Evolutionary conservation across 306 rosid genomes (phyloP).

Genomic region (Quercus engelmannii): DNA sequence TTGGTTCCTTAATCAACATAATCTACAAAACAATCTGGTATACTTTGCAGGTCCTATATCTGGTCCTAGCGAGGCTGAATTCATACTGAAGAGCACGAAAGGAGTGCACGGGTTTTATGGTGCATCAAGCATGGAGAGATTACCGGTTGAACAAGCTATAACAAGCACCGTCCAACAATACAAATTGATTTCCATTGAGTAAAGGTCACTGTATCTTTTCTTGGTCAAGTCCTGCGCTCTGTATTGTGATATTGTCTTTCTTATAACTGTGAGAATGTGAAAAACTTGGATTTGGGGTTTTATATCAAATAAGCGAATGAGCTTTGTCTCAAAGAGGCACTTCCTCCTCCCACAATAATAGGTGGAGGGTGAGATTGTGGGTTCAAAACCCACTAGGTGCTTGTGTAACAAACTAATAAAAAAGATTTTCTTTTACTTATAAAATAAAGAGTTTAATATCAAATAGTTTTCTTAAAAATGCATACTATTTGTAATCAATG

Average conservation of each 20-base stretch:
- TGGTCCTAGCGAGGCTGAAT: slow-evolving; percentile 83
- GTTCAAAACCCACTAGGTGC: too few species aligned
- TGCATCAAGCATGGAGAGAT: slow-evolving; percentile 93
- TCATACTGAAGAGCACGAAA: slow-evolving; percentile 70
- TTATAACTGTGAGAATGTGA: slow-evolving; percentile 2
- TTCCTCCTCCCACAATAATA: too few species aligned
- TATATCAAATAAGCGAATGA: background rate
- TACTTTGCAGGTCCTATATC: slow-evolving; percentile 76
- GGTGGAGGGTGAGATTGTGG: too few species aligned
- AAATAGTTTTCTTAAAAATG: too few species aligned
- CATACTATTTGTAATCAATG: background rate
- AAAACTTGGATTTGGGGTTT: background rate
- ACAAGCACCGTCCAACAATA: slow-evolving; percentile 67
- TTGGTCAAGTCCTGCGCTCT: slow-evolving; percentile 18
- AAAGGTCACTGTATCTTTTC: slow-evolving; percentile 29
- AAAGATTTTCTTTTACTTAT: too few species aligned
- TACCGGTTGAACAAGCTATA: slow-evolving; percentile 91
- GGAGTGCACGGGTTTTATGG: slow-evolving; percentile 96
- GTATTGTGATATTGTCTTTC: slow-evolving; percentile 6
- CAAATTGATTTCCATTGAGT: slow-evolving; percentile 63
- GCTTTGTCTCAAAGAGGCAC: too few species aligned
- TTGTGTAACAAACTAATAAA: too few species aligned
- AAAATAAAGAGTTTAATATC: too few species aligned
- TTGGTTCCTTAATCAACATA: slow-evolving; percentile 10
- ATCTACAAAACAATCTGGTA: slow-evolving; percentile 7